Percentiles rank a stretch among this genome's conserved stretches.
Evolutionary conservation across 2,329 filamentous ascomycete genomes (phyloP).

Genomic region (Salinomyces thailandicus): DNA sequence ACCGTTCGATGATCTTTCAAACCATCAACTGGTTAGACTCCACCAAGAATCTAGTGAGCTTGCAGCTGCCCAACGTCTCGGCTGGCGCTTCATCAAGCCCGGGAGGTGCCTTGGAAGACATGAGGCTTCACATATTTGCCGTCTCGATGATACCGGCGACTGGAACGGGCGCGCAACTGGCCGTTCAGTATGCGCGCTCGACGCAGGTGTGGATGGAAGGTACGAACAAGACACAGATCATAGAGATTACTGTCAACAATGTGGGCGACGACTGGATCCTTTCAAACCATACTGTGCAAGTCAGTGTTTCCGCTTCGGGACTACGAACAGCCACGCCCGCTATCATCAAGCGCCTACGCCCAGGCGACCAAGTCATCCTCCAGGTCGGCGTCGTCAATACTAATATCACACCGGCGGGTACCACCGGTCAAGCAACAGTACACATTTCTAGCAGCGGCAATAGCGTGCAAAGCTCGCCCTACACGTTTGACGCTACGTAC

Average conservation of each 20-base stretch:
- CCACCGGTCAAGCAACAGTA: slow-evolving; percentile 23
- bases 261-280: slow-evolving; percentile 26
- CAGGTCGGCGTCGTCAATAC: slow-evolving; percentile 29
- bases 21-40: slow-evolving; percentile 31
- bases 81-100: slow-evolving; percentile 24
- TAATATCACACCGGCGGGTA: slow-evolving; percentile 22
- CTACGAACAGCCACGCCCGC: slow-evolving; percentile 27
- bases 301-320: slow-evolving; percentile 25
- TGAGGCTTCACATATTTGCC: slow-evolving; percentile 31
- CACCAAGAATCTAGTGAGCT: slow-evolving; percentile 28
- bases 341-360: slow-evolving; percentile 30
- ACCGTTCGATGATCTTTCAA: slow-evolving; percentile 32
- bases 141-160: slow-evolving; percentile 26
- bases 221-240: slow-evolving; percentile 30
- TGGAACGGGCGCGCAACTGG: slow-evolving; percentile 18
- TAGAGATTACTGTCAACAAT: slow-evolving; percentile 31
- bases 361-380: slow-evolving; percentile 31
- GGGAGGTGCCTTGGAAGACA: slow-evolving; percentile 20
- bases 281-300: slow-evolving; percentile 26
- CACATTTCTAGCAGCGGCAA: slow-evolving; percentile 14
- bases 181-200: slow-evolving; percentile 32
- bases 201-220: slow-evolving; percentile 33
- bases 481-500: slow-evolving; percentile 27
- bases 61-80: slow-evolving; percentile 29
- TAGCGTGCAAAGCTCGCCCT: slow-evolving; percentile 18